Conservation (phyloP, 78 protist genomes). For the Goniomonas avonlea region DNA sequence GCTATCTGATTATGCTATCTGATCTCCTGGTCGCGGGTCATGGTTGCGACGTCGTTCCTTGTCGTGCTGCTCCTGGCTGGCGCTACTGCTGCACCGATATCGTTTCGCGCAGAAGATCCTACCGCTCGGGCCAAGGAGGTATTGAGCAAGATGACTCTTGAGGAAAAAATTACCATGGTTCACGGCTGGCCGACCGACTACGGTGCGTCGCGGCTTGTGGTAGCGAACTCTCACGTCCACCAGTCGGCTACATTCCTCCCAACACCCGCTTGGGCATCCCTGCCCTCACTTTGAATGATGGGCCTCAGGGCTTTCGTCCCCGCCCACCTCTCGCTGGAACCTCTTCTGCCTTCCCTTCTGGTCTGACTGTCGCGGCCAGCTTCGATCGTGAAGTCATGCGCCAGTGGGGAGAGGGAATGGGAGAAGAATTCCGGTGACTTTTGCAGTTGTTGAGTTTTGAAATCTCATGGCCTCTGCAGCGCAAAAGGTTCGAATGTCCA, state of each 20-base stretch:
- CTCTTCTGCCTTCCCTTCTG: constrained; percentile 23
- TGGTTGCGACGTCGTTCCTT: too few relatives aligned
- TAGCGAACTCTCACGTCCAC: too few relatives aligned
- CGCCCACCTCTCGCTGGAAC: constrained; percentile 1
- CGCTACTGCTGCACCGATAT: too few relatives aligned
- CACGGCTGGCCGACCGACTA: too few relatives aligned
- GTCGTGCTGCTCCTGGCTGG: too few relatives aligned
- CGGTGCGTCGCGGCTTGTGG: too few relatives aligned
- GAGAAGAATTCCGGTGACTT: background rate
- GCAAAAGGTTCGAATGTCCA: constrained; percentile 30
- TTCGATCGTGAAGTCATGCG: background rate
- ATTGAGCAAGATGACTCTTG: background rate
- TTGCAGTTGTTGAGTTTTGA: background rate
- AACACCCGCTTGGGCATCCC: constrained; percentile 23
- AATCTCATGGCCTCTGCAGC: background rate
- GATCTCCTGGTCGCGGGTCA: too few relatives aligned
- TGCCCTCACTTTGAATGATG: constrained; percentile 29
- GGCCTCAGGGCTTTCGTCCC: constrained; percentile 39
- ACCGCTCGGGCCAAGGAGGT: background rate
- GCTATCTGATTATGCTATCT: too few relatives aligned
- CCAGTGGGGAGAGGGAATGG: constrained; percentile 31
- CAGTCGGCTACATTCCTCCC: constrained; percentile 20
- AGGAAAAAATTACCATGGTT: background rate
- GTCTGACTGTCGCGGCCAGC: constrained; percentile 24
- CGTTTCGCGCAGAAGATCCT: too few relatives aligned